Percentiles rank a stretch among this genome's conserved stretches.
Conservation (phyloP, 1,139 yeast species). For the Saccharomycopsis hybrid region DNA sequence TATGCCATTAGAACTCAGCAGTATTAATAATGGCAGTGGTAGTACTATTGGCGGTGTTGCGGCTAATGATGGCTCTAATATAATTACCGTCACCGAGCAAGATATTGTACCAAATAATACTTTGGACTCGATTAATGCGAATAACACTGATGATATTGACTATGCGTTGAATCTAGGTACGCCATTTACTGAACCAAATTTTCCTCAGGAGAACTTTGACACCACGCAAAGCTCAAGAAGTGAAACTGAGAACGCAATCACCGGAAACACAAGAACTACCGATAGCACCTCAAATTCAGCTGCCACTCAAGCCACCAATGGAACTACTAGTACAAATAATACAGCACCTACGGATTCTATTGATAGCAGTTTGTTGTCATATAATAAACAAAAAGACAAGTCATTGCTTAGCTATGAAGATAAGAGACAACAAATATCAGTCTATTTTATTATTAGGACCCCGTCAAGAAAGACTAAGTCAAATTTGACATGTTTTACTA, state of each 20-base stretch:
- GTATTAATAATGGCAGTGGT: too few species aligned
- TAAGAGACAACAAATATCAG: slow-evolving; percentile 37
- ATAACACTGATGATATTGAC: slow-evolving; percentile 1
- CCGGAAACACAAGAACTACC: neutral
- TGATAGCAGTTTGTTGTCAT: slow-evolving; percentile 1
- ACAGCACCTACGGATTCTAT: neutral
- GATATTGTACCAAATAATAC: slow-evolving; percentile 12
- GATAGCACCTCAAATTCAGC: too few species aligned
- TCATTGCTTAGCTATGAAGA: slow-evolving; percentile 37
- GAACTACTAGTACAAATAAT: neutral
- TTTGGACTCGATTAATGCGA: slow-evolving; percentile 6
- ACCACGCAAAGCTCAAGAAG: too few species aligned
- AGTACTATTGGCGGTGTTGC: too few species aligned
- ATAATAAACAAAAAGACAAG: slow-evolving; percentile 20
- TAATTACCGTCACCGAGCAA: slow-evolving; percentile 13
- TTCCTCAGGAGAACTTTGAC: too few species aligned
- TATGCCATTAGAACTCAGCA: too few species aligned
- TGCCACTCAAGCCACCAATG: too few species aligned
- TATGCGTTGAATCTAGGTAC: too few species aligned
- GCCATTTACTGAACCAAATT: too few species aligned
- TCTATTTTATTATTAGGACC: slow-evolving; percentile 45
- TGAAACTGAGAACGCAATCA: too few species aligned
- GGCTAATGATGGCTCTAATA: slow-evolving; percentile 1
- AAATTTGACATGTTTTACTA: slow-evolving; percentile 42
- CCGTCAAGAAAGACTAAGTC: slow-evolving; percentile 41